Evolutionary conservation across 345 rosid genomes (phyloP).

Genomic region (Cardamine resedifolia): DNA sequence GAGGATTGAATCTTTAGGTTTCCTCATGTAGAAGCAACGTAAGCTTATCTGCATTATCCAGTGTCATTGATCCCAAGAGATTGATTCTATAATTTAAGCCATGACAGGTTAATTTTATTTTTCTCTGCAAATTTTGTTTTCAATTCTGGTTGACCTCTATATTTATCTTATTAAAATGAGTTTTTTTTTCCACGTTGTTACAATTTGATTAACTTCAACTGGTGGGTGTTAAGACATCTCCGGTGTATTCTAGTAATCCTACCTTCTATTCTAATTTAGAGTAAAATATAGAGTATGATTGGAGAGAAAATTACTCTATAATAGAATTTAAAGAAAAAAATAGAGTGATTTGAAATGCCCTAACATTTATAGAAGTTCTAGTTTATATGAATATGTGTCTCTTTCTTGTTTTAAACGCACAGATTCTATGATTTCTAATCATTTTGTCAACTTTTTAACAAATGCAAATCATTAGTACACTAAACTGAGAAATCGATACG

Average conservation of each 20-base stretch:
- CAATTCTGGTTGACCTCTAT: not conserved
- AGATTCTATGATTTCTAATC: constrained; percentile 6
- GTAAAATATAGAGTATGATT: too few relatives aligned
- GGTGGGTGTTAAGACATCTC: too few relatives aligned
- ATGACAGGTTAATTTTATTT: not conserved
- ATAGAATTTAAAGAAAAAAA: too few relatives aligned
- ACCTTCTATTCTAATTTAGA: too few relatives aligned
- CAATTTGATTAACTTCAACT: not conserved
- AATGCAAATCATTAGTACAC: constrained; percentile 11
- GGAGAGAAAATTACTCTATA: too few relatives aligned
- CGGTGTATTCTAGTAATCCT: too few relatives aligned
- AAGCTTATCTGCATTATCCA: constrained; percentile 27
- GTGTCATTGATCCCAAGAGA: constrained; percentile 1
- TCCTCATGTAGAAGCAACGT: constrained; percentile 54
- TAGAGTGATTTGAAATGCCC: too few relatives aligned
- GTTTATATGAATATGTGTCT: constrained; percentile 17
- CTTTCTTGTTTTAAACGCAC: constrained; percentile 32
- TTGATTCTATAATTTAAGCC: not conserved
- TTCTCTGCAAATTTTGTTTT: not conserved
- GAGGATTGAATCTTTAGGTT: constrained; percentile 49
- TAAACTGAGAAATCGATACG: constrained; percentile 19
- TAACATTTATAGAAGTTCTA: not conserved
- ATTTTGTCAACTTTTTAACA: constrained; percentile 7
- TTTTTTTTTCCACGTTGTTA: not conserved
- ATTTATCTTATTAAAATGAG: not conserved